Conservation (phyloP, 345 rosid species). For the Rhizophora apiculata region DNA sequence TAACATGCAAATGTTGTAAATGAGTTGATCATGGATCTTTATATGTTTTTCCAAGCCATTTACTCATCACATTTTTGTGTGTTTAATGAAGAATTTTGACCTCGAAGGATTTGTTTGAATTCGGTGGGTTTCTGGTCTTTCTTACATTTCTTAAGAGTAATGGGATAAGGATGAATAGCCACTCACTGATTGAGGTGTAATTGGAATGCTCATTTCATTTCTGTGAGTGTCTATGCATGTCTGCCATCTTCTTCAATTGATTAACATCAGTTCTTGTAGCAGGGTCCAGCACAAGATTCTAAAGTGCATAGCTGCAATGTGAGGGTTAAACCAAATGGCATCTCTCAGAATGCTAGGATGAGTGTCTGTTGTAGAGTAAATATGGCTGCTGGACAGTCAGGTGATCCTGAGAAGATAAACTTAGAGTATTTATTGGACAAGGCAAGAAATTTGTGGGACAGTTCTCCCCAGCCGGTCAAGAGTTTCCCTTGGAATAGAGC, state of each 20-base stretch:
- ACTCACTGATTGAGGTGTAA: too few species aligned
- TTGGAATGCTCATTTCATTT: too few species aligned
- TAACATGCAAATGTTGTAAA: background rate
- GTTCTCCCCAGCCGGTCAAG: slow-evolving; percentile 69
- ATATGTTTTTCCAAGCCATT: too few species aligned
- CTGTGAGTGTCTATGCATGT: background rate
- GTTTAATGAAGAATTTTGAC: too few species aligned
- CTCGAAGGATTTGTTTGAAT: too few species aligned
- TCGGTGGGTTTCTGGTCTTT: too few species aligned
- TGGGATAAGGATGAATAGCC: too few species aligned
- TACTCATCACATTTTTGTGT: too few species aligned
- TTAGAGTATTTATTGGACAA: slow-evolving; percentile 42
- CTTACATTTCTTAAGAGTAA: too few species aligned
- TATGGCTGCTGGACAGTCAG: slow-evolving; percentile 60
- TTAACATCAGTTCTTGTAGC: slow-evolving; percentile 14
- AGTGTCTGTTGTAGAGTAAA: slow-evolving; percentile 45
- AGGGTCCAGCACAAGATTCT: slow-evolving; percentile 24
- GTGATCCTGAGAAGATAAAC: slow-evolving; percentile 51
- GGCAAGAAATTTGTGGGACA: slow-evolving; percentile 55
- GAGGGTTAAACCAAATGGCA: slow-evolving; percentile 23
- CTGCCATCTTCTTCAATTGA: background rate
- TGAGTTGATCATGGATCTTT: too few species aligned
- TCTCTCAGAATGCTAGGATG: slow-evolving; percentile 27
- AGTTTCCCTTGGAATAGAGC: slow-evolving; percentile 79
- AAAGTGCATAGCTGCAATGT: slow-evolving; percentile 17